These are phyloP conservation scores for Atkinsonella texensis DNA, from an alignment of 2,329 filamentous ascomycete species.

Conservation along the genomic window DNA sequence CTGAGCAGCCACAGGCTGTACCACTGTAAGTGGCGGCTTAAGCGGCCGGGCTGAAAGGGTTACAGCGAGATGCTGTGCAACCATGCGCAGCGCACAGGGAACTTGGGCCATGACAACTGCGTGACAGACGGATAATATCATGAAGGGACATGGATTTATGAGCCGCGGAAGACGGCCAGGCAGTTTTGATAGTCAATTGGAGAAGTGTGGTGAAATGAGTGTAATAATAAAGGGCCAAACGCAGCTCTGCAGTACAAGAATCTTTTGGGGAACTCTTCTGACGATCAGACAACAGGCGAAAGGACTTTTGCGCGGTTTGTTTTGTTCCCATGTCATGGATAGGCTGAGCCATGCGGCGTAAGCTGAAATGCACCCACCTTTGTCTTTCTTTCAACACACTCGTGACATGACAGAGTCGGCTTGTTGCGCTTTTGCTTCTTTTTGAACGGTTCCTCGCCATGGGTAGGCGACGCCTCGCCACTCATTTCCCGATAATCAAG, in stretches of 20 bases:
- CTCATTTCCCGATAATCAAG: slow-evolving; percentile 8
- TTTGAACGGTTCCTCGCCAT: slow-evolving; percentile 30
- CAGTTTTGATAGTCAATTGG: too few species aligned
- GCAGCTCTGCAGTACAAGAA: too few species aligned
- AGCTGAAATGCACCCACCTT: slow-evolving; percentile 40
- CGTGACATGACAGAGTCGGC: slow-evolving; percentile 65
- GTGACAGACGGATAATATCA: not conserved
- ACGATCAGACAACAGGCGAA: too few species aligned
- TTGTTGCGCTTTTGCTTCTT: slow-evolving; percentile 81
- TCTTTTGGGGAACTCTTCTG: too few species aligned
- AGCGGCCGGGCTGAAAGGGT: not conserved
- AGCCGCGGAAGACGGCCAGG: too few species aligned
- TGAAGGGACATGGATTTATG: too few species aligned
- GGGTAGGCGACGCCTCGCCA: slow-evolving; percentile 8
- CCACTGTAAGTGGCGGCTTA: not conserved
- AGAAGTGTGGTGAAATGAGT: too few species aligned
- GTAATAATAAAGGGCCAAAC: too few species aligned
- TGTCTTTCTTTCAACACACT: slow-evolving; percentile 73
- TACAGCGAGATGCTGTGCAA: slow-evolving; percentile 5
- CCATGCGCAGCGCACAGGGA: not conserved
- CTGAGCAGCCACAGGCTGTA: not conserved
- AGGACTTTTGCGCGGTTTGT: not conserved
- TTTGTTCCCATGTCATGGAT: not conserved
- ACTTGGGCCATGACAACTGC: not conserved
- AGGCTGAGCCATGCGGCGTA: not conserved